phyloP scores from a whole-genome alignment of 1,284 basidiomycete species.

The Lignosus rhinocerotis region DNA sequence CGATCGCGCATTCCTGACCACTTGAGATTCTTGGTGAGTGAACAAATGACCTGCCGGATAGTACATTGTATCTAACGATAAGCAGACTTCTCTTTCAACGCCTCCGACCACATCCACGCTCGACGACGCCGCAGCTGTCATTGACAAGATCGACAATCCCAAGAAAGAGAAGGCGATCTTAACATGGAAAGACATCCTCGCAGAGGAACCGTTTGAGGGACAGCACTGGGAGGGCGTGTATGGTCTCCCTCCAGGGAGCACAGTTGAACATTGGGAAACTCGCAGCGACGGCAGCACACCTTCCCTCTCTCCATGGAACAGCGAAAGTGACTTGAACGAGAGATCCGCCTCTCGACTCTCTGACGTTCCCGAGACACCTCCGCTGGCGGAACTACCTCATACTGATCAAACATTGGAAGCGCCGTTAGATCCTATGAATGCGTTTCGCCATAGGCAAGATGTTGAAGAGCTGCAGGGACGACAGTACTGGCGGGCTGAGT shows the following conservation, averaged over 20 bases:
- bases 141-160: constrained; percentile 50
- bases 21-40: constrained; percentile 64
- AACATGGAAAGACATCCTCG: constrained; percentile 75
- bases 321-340: constrained; percentile 43
- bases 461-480: constrained; percentile 57
- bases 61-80: neutral
- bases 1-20: constrained; percentile 63
- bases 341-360: constrained; percentile 47
- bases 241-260: constrained; percentile 44
- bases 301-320: constrained; percentile 50
- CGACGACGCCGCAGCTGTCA: constrained; percentile 49
- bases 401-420: neutral
- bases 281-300: constrained; percentile 46
- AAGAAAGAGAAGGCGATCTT: constrained; percentile 41
- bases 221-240: constrained; percentile 75
- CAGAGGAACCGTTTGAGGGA: constrained; percentile 76
- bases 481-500: constrained; percentile 73
- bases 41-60: neutral
- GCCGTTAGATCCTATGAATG: constrained; percentile 11
- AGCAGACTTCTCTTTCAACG: constrained; percentile 56
- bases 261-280: constrained; percentile 43
- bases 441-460: constrained; percentile 46
- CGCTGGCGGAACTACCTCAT: neutral
- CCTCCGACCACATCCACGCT: constrained; percentile 50
- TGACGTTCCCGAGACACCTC: constrained; percentile 39